Evolutionary conservation across 2,329 filamentous ascomycete genomes (phyloP), one percentile per base, ranked within the genome.

Genomic region (Ceratocystis eucalypticola): DNA sequence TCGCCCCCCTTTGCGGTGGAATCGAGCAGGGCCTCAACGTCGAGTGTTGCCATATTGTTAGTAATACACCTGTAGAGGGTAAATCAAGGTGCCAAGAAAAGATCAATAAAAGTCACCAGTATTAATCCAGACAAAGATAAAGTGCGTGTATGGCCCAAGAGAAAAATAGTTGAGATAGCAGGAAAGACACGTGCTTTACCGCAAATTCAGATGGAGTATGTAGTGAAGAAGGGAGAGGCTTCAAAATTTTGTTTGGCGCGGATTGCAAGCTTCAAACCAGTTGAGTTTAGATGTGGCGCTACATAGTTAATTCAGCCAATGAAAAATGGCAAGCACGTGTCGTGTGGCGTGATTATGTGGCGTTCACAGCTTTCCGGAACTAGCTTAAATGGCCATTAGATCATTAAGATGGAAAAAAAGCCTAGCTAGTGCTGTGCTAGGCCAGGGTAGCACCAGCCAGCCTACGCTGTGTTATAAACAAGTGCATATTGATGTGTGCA

Each of bases 21-120:
- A 77, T 96, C 91, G 71, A 96, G 85, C 70, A 96, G 83, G 70
- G 91, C 90, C 80, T 96, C 92, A 72, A 96, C 90, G 74, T 96
- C 91, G 71, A 82, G 74, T 67, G 76, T 78, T 64, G 79, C 76
- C 79, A 82, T 41, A 3, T 82, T 61, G 44, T 67, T 55, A 48
- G 46, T 64, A 41, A 37, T 50, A 22, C 12, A n/a, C n/a, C 15
- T 30, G 17, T 53, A 25, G 37, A 50, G 48, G 17, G 53, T 37
- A 59, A 37, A 41, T 41, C 37, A 41, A 59, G 33, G 53, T 59
- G 25, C 33, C 28, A 20, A 30, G 5, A 33, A 33, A 59, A 15
- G n/a, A 33, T n/a, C 10, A n/a, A 25, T 30, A 17, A 30, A 17
- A 33, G 28, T 33, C 53, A 30, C 53, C 22, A 59, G 8, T 59